phyloP scores from a whole-genome alignment of 169 alveolate genomes.

The Plasmodium falciparum region DNA sequence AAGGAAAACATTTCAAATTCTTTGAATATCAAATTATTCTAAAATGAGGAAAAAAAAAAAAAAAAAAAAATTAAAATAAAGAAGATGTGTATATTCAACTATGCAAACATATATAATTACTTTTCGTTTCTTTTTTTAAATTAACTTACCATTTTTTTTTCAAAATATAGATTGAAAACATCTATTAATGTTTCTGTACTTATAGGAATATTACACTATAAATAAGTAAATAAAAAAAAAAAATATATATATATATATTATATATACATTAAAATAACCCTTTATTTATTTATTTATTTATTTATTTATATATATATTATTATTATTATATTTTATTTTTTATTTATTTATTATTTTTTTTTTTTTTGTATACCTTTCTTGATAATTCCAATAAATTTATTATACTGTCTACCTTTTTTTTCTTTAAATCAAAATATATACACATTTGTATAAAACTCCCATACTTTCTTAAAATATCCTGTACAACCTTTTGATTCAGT shows the following conservation, averaged over 20 bases:
- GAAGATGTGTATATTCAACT: not conserved
- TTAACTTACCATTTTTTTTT: slow-evolving; percentile 45
- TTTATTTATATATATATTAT: not conserved
- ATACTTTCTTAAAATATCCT: slow-evolving; percentile 46
- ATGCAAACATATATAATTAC: not conserved
- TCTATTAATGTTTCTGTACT: slow-evolving; percentile 64
- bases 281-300: not conserved
- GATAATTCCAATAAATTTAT: slow-evolving; percentile 42
- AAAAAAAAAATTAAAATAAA: not conserved
- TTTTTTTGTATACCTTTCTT: slow-evolving; percentile 46
- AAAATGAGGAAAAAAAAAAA: slow-evolving; percentile 16
- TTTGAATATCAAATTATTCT: slow-evolving; percentile 60
- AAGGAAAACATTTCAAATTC: slow-evolving; percentile 61
- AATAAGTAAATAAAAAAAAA: not conserved
- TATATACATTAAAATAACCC: not conserved
- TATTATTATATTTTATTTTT: not conserved
- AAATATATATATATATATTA: slow-evolving; percentile 9
- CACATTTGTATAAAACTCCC: slow-evolving; percentile 70
- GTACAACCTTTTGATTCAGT: slow-evolving; percentile 8
- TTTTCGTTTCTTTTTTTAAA: slow-evolving; percentile 2
- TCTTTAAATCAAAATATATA: slow-evolving; percentile 66
- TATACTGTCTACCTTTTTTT: slow-evolving; percentile 62
- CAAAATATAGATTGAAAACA: slow-evolving; percentile 49
- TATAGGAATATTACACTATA: slow-evolving; percentile 32
- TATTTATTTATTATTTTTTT: not conserved